Evolutionary conservation across 1,284 basidiomycete genomes (phyloP).

Genomic region (Grifola frondosa): DNA sequence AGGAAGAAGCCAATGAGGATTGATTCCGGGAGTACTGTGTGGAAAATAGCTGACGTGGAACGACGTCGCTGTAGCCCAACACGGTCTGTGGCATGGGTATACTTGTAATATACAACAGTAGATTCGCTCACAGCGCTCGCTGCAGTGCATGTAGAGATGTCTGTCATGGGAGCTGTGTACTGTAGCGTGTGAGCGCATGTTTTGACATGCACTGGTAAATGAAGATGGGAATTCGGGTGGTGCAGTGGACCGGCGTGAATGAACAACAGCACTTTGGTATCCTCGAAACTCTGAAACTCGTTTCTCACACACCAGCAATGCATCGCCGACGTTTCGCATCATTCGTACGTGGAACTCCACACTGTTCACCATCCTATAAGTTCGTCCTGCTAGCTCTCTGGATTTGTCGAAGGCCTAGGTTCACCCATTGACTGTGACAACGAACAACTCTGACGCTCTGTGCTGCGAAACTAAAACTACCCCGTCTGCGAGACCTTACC

Average conservation of each 20-base stretch:
- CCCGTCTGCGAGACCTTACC: no score
- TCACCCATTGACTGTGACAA: no score
- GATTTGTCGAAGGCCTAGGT: no score
- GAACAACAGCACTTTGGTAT: no score
- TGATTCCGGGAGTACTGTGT: conserved; percentile 4
- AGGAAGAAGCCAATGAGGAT: conserved; percentile 13
- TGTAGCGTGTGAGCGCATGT: conserved; percentile 11
- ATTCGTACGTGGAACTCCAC: no score
- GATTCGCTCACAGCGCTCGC: conserved; percentile 10
- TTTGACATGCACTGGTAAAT: conserved; percentile 9
- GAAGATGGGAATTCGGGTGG: conserved; percentile 7
- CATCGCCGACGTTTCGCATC: no score
- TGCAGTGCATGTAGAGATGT: conserved; percentile 10
- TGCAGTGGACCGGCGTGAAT: conserved; percentile 9
- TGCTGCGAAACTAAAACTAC: conserved; percentile 11
- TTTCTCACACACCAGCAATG: conserved; percentile 17
- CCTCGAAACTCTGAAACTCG: no score
- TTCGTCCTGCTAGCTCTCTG: no score
- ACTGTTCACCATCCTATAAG: no score
- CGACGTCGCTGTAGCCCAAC: conserved; percentile 15
- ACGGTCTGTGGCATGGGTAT: conserved; percentile 11
- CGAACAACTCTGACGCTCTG: no score
- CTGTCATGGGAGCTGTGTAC: conserved; percentile 12
- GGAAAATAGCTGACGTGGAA: conserved; percentile 17
- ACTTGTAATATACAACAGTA: no score